These are phyloP conservation scores for Pezicula carpinea DNA, from an alignment of 2,329 filamentous ascomycete genomes.

Conservation along the genomic window DNA sequence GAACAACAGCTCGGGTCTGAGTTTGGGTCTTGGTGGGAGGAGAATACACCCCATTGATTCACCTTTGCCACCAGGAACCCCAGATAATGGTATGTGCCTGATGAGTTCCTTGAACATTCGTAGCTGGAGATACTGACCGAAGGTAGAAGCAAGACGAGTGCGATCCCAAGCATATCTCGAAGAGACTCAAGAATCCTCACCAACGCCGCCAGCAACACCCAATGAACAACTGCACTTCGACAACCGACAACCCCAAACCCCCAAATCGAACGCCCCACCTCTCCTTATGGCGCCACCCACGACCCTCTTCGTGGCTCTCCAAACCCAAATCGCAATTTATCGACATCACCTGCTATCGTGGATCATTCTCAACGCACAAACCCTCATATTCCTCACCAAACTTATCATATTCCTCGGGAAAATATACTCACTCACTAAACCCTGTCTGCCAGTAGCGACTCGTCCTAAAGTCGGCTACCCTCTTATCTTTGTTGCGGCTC, in stretches of 20 bases:
- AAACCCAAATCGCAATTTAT: slow-evolving; percentile 22
- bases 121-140: not conserved
- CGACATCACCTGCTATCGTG: slow-evolving; percentile 32
- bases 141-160: slow-evolving; percentile 7
- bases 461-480: slow-evolving; percentile 61
- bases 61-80: slow-evolving; percentile 22
- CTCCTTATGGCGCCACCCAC: slow-evolving; percentile 36
- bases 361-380: slow-evolving; percentile 26
- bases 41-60: slow-evolving; percentile 29
- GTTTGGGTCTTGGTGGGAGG: slow-evolving; percentile 18
- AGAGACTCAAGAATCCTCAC: slow-evolving; percentile 19
- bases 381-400: slow-evolving; percentile 40
- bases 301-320: slow-evolving; percentile 26
- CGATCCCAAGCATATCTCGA: slow-evolving; percentile 25
- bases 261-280: slow-evolving; percentile 25
- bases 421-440: slow-evolving; percentile 56
- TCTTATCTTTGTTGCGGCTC: slow-evolving; percentile 61
- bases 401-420: slow-evolving; percentile 65
- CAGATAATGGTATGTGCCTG: slow-evolving; percentile 19
- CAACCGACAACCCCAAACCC: slow-evolving; percentile 1
- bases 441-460: slow-evolving; percentile 70
- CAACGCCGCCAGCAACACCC: slow-evolving; percentile 13
- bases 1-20: not conserved
- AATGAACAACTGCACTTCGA: slow-evolving; percentile 17
- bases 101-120: not conserved